A percentile compares a stretch with the other conserved stretches of the same genome.
phyloP scores from a whole-genome alignment of 257 asterid species.

The Nicotiana sylvestris region DNA sequence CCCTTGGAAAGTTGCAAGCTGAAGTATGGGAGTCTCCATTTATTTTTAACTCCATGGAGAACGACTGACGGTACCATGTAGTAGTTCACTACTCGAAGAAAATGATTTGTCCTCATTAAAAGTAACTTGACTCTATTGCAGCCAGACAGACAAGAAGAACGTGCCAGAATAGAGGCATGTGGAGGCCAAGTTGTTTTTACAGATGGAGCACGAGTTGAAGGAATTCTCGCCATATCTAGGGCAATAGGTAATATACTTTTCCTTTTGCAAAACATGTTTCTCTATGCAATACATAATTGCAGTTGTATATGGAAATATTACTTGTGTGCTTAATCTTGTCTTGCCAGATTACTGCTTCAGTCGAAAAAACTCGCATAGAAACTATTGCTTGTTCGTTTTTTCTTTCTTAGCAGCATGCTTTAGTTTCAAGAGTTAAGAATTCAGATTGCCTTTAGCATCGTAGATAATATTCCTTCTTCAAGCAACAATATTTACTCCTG shows the following conservation, averaged over 20 bases:
- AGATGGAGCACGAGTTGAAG: constrained; percentile 18
- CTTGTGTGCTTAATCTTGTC: background rate
- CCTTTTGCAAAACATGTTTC: background rate
- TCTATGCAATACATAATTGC: background rate
- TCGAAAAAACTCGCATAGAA: background rate
- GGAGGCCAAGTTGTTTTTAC: constrained; percentile 18
- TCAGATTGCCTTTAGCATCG: background rate
- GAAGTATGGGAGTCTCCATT: background rate
- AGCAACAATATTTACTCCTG: background rate
- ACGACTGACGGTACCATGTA: background rate
- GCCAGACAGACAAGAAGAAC: constrained; percentile 22
- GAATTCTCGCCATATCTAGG: constrained; percentile 22
- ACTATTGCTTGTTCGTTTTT: background rate
- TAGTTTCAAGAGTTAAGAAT: background rate
- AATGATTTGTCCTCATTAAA: background rate
- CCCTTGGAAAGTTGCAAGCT: too few relatives aligned
- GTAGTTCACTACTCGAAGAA: background rate
- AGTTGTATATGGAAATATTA: background rate
- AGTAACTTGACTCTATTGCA: background rate
- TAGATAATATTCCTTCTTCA: background rate
- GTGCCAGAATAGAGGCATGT: constrained; percentile 17
- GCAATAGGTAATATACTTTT: constrained; percentile 17
- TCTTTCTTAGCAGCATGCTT: background rate
- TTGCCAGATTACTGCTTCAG: background rate
- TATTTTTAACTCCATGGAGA: background rate